phyloP scores from a whole-genome alignment of 2,329 filamentous ascomycete species.

The Capronia epimyces region DNA sequence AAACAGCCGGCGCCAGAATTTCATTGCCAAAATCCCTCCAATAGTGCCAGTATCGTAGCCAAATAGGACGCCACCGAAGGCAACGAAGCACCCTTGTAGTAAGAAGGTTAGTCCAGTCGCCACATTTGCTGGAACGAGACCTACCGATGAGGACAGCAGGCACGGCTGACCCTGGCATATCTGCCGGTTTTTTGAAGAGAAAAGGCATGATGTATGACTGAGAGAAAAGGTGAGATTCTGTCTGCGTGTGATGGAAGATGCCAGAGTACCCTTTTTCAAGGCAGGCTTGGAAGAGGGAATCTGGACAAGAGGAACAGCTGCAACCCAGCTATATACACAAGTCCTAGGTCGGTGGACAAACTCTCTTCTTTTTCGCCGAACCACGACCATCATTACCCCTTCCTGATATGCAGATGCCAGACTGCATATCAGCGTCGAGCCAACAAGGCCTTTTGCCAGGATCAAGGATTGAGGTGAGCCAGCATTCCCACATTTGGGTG shows the following conservation, averaged over 20 bases:
- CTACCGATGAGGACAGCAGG: conserved; percentile 42
- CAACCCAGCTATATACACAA: background rate
- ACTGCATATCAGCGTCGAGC: background rate
- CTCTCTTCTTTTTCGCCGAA: background rate
- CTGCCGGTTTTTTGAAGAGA: conserved; percentile 39
- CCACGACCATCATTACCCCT: background rate
- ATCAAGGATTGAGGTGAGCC: background rate
- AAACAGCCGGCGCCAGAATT: conserved; percentile 38
- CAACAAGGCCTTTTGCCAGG: background rate
- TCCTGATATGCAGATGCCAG: background rate
- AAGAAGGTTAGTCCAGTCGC: no score
- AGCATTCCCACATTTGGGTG: no score
- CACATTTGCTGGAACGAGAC: no score
- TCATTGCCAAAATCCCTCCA: conserved; percentile 40
- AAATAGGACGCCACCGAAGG: conserved; percentile 31
- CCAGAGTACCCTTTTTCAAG: no score
- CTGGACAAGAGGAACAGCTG: background rate
- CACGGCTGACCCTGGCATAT: conserved; percentile 43
- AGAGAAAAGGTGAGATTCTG: background rate
- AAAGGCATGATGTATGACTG: conserved; percentile 1
- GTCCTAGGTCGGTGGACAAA: background rate
- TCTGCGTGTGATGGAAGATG: no score
- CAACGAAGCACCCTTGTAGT: conserved; percentile 18
- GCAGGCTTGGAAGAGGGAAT: background rate
- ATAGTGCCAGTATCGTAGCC: conserved; percentile 34